Evolutionary conservation across 2,329 filamentous ascomycete genomes (phyloP), one percentile per base, ranked within the genome.

Genomic region (Thermothelomyces thermophilus): DNA sequence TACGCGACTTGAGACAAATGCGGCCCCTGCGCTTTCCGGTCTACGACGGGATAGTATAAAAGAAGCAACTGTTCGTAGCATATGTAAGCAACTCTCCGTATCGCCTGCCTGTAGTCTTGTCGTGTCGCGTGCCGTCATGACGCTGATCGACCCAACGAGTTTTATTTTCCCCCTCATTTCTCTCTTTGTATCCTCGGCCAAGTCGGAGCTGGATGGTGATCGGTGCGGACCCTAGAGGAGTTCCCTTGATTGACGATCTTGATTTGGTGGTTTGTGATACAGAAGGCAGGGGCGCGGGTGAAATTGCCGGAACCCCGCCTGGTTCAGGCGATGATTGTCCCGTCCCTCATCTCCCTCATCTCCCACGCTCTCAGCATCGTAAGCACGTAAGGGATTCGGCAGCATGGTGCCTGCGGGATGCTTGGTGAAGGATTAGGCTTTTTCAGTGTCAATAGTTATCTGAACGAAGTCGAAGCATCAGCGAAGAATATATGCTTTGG

Each of bases 271-370:
- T 26, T 5, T 26, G 13, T 26, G n/a, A n/a, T n/a, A n/a, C 11
- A 28, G 20, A 31, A 41, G 28, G 37, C 48, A 50, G 48, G 42
- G 48, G 24, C 11, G 17, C 30, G 10, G 14, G 28, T 10, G 26
- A 33, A 46, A 46, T n/a, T 51, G 33, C 33, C 30, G 48, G 43
- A 43, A 42, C 43, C 48, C 48, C 42, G 22, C 36, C 30, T 41
- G 10, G 11, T 22, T 43, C 46, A 22, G 24, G 39, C 37, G 3
- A n/a, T 24, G 26, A 33, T 31, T 22, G 9, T 33, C 40, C 34
- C 28, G 20, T 41, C 43, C 26, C 31, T 24, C 14, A 17, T 37
- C 19, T 17, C 33, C 34, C 34, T 17, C n/a, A 19, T 5, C 34
- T 36, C n/a, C 13, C 33, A 16, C 8, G 7, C 13, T 36, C 17